Evolutionary conservation across 352 stramenopile species (phyloP), one percentile per base, ranked within the genome.

Genomic region (Phytophthora gonapodyides): DNA sequence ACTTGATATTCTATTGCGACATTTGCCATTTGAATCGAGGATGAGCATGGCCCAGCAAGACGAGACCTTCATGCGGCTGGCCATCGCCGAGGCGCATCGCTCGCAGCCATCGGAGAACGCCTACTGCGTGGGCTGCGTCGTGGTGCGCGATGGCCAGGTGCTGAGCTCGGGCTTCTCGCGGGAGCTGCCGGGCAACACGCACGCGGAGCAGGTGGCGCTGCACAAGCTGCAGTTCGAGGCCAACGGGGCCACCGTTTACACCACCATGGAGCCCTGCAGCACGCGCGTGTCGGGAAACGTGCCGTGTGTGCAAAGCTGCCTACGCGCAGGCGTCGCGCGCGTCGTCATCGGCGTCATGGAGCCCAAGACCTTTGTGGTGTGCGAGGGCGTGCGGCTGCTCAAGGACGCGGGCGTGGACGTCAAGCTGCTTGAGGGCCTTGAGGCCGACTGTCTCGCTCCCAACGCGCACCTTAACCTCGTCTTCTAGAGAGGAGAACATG

Each of bases 181-280:
- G 10, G 88, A 97, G 69, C 69, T 96, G 15, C 82, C 82, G 17
- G 88, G 88, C 38, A 97, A 97, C 73, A 96, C 88, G 30, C 88
- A 97, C 70, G 87, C 88, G 21, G 88, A 97, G 71, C 83, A 97
- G 53, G 88, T 93, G 34, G 87, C 87, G 27, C 74, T 97, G 35
- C 58, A 78, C 21, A 96, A 96, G 70, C 82, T 96, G 41, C 69
- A 69, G 47, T 92, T 91, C 34, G 55, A 87, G 30, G 88, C 87
- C 9, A 27, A 55, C 1, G 78, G 71, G 16, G 67, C 80, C n/a
- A 94, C 85, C 2, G 71, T 97, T 24, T 97, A 94, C 73, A 94
- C 87, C 19, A 96, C 87, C 10, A 97, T 97, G 88, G 88, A 97
- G 80, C 87, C 88, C 3, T 97, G 88, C 67, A 94, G 84, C 71